Conservation (phyloP, 2,329 filamentous ascomycete species). For the Fusarium floridanum region DNA sequence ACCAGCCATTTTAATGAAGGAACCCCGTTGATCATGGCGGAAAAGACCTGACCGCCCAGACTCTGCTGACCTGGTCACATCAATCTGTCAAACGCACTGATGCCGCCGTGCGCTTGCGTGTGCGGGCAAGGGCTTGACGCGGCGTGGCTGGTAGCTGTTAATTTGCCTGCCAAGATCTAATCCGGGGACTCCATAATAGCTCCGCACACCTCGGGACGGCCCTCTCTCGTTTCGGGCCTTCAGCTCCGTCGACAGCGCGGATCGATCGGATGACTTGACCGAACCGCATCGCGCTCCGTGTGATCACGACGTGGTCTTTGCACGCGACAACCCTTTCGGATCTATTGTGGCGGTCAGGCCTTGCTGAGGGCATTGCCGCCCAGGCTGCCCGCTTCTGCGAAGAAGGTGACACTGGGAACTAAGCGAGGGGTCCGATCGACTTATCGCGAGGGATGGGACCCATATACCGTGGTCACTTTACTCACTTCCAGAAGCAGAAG, state of each 20-base stretch:
- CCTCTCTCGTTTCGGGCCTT: slow-evolving; percentile 35
- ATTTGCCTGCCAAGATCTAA: slow-evolving; percentile 27
- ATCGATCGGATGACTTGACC: slow-evolving; percentile 33
- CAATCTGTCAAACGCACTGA: slow-evolving; percentile 26
- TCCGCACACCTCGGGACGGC: slow-evolving; percentile 39
- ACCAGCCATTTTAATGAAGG: slow-evolving; percentile 30
- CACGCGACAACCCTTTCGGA: slow-evolving; percentile 21
- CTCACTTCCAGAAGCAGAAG: slow-evolving; percentile 41
- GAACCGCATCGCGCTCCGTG: slow-evolving; percentile 23
- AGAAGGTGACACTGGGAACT: slow-evolving; percentile 5
- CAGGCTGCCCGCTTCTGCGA: slow-evolving; percentile 7
- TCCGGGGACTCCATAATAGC: slow-evolving; percentile 37
- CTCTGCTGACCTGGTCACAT: slow-evolving; percentile 24
- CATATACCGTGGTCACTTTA: slow-evolving; percentile 13
- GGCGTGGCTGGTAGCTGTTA: slow-evolving; percentile 16
- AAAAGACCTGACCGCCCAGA: slow-evolving; percentile 33
- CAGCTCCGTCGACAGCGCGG: slow-evolving; percentile 22
- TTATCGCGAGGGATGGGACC: slow-evolving; percentile 2
- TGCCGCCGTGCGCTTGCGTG: slow-evolving; percentile 19
- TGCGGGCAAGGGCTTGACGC: slow-evolving; percentile 18
- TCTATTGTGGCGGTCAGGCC: slow-evolving; percentile 3
- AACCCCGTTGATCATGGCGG: slow-evolving; percentile 24
- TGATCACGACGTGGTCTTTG: slow-evolving; percentile 27
- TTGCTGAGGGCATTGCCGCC: slow-evolving; percentile 16
- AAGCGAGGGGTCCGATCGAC: background rate